Conservation (phyloP, 1,284 basidiomycete species). For the Boletellus sp. region DNA sequence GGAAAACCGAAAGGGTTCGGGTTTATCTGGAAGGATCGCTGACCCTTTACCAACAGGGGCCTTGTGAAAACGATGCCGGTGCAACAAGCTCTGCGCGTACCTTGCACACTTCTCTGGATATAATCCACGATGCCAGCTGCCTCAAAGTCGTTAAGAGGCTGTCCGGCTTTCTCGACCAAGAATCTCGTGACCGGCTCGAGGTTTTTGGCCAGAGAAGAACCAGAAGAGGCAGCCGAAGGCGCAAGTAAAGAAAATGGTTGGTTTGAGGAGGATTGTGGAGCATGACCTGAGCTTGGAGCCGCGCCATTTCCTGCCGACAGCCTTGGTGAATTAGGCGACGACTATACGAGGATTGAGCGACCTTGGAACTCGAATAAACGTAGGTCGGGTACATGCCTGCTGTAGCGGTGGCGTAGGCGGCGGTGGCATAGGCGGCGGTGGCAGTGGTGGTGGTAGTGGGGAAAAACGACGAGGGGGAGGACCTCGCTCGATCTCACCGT, state of each 20-base stretch:
- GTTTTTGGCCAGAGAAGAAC: slow-evolving; percentile 36
- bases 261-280: slow-evolving; percentile 16
- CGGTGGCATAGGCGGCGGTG: slow-evolving; percentile 14
- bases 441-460: slow-evolving; percentile 24
- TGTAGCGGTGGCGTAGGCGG: slow-evolving; percentile 17
- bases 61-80: slow-evolving; percentile 10
- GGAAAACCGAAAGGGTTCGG: slow-evolving; percentile 59
- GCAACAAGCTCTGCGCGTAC: slow-evolving; percentile 22
- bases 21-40: slow-evolving; percentile 34
- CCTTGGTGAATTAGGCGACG: slow-evolving; percentile 16
- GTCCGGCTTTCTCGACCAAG: slow-evolving; percentile 42
- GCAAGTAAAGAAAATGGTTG: slow-evolving; percentile 18
- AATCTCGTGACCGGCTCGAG: slow-evolving; percentile 46
- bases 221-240: slow-evolving; percentile 11
- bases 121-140: slow-evolving; percentile 54
- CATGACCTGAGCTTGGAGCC: slow-evolving; percentile 9
- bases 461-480: slow-evolving; percentile 22
- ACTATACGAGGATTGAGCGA: slow-evolving; percentile 28
- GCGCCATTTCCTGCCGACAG: slow-evolving; percentile 15
- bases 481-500: slow-evolving; percentile 28
- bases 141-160: slow-evolving; percentile 46
- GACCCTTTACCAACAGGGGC: slow-evolving; percentile 20
- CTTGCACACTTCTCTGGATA: slow-evolving; percentile 42
- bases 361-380: slow-evolving; percentile 22
- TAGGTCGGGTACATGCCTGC: slow-evolving; percentile 28